Evolutionary conservation across 306 rosid genomes (phyloP), one percentile per base, ranked within the genome.

Genomic region (Quercus mongolica): DNA sequence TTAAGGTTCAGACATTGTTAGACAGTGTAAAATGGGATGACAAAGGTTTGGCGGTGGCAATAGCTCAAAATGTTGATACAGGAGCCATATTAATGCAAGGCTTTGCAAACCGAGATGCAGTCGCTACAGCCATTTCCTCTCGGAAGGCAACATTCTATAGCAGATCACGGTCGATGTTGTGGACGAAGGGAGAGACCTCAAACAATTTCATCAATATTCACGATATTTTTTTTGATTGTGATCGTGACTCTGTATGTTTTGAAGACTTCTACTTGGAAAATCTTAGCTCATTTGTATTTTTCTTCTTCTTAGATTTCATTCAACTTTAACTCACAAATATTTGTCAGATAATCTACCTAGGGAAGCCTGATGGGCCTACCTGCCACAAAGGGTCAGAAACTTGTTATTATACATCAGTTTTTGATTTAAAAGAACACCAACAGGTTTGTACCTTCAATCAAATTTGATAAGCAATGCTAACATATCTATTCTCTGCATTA

Each of bases 111-210:
- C 21, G 89, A 83, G 96, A 91, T 69, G 99, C 94, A 56, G 78
- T 95, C 38, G 78, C 76, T 18, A 65, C 81, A 56, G 90, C 93
- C 81, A 55, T 90, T 64, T 86, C 84, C 79, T 85, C 94, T 35
- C 84, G 85, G 21, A 95, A 86, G 87, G 99, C 97, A 31, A 93
- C 97, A 33, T 93, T 95, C 92, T 95, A 71, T 79, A 95, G 98
- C 81, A 92, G 97, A 41, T 92, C 99, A 0, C 85, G 97, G 54
- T 93, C 96, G 25, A 14, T 86, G 6, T 80, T 93, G 81, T 93
- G 99, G 99, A 95, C 93, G 46, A 95, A 95, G 83, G 97, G 98
- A 78, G 98, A 93, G 89, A 90, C 96, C 54, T 95, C 98, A 14
- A 95, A 85, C 68, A 95, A 95, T 85, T 95, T 95, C 87, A 95